Evolutionary conservation across 257 asterid species (phyloP), one percentile per base, ranked within the genome.

Genomic region (Henckelia pumila): DNA sequence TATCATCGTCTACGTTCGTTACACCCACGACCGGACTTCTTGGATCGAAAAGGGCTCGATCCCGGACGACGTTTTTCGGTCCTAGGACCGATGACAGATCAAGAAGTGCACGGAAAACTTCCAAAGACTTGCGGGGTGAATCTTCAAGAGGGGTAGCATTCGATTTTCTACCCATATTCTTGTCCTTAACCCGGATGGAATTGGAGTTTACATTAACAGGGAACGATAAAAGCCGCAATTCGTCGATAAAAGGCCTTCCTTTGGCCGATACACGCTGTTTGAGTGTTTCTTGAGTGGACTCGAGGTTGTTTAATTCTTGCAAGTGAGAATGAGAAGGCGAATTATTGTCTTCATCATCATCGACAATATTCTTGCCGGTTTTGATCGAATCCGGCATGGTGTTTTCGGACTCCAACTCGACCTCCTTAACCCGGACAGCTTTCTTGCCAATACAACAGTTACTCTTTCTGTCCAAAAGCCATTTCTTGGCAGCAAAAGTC

Each of bases 381-480:
- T 76, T 8, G 32, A 60, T 57, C 1, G 79, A 63, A 30, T n/a
- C 63, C 3, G 44, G 50, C 62, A 64, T 61, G 49, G 68, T 78
- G 5, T 14, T 65, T 11, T 79, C 83, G n/a, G 74, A 70, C 21
- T 68, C 82, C 5, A 85, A 67, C n/a, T n/a, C n/a, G n/a, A n/a
- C n/a, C 7, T 79, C 88, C 73, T 84, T 85, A 52, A 91, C 89
- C 16, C 78, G 80, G 8, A 91, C 89, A 3, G 95, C 73, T 61
- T 87, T 85, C 79, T 76, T 78, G 2, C 98, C 98, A 0, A 78
- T 70, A 67, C 98, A 91, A 56, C 95, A 92, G n/a, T 13, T 40
- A 33, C 98, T 84, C 62, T 84, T 87, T 24, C 84, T 56, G 5
- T 92, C 87, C 25, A 89, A 84, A 2, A 68, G 59, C 90, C 92